Conservation (phyloP, 176 grass and related monocot genomes). For the Oryza coarctata region DNA sequence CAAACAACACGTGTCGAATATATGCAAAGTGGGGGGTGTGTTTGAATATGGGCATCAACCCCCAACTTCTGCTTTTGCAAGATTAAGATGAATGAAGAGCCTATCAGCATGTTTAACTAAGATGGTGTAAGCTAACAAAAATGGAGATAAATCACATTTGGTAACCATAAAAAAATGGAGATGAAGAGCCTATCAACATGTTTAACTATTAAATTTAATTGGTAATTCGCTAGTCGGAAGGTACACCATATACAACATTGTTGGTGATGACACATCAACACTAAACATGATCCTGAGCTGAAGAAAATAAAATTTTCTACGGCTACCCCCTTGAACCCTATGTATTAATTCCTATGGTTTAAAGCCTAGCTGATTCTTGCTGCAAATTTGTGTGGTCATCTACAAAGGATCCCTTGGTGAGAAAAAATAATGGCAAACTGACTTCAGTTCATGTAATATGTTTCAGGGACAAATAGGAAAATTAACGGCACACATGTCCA, state of each 20-base stretch:
- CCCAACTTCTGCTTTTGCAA: neutral
- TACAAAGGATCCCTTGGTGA: conserved; percentile 29
- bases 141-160: neutral
- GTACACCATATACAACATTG: neutral
- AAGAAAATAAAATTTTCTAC: neutral
- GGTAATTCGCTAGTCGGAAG: neutral
- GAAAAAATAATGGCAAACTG: conserved; percentile 21
- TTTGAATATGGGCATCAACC: neutral
- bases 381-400: conserved; percentile 36
- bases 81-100: neutral
- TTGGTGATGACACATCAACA: neutral
- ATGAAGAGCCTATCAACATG: too few relatives aligned
- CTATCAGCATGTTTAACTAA: neutral
- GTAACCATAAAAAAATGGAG: neutral
- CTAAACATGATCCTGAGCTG: neutral
- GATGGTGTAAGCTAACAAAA: neutral
- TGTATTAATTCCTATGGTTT: neutral
- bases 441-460: conserved; percentile 17
- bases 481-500: conserved; percentile 43
- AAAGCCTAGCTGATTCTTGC: conserved; percentile 27
- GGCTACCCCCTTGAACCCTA: neutral
- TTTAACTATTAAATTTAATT: too few relatives aligned
- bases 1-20: neutral
- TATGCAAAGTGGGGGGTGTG: neutral
- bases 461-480: conserved; percentile 27